Evolutionary conservation across 2,329 filamentous ascomycete species (phyloP).

Genomic region (Alternaria sp.): DNA sequence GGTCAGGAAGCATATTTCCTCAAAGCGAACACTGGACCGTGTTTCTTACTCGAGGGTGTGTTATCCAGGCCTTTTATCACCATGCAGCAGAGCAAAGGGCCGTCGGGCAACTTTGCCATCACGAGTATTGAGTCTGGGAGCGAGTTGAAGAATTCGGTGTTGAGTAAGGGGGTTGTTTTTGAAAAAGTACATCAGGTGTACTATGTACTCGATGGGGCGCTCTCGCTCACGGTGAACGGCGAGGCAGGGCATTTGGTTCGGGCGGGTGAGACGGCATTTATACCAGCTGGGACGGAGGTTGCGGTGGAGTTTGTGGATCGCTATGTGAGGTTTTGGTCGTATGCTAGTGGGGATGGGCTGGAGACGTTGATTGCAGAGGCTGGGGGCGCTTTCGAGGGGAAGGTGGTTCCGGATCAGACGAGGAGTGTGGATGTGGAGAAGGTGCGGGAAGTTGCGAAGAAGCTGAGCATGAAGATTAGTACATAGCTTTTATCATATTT

Average conservation of each 20-base stretch:
- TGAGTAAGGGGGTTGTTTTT: conserved; percentile 18
- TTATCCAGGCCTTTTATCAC: conserved; percentile 24
- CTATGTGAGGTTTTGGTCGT: conserved; percentile 27
- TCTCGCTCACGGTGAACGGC: conserved; percentile 14
- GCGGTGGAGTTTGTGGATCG: conserved; percentile 21
- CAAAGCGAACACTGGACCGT: conserved; percentile 26
- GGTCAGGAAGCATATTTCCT: conserved; percentile 19
- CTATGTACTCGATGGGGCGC: conserved; percentile 21
- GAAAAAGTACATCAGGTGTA: conserved; percentile 24
- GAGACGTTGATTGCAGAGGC: conserved; percentile 24
- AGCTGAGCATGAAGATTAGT: background rate
- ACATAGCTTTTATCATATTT: background rate
- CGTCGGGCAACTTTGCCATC: conserved; percentile 23
- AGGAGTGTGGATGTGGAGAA: conserved; percentile 1
- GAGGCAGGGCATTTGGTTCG: conserved; percentile 16
- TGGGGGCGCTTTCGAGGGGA: conserved; percentile 19
- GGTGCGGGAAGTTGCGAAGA: background rate
- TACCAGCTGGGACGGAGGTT: conserved; percentile 22
- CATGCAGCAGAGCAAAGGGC: conserved; percentile 14
- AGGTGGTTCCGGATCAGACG: conserved; percentile 20
- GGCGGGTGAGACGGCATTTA: conserved; percentile 23
- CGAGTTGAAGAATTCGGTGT: conserved; percentile 5
- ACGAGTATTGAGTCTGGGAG: conserved; percentile 29
- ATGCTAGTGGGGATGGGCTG: conserved; percentile 24
- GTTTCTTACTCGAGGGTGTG: conserved; percentile 21